Base-by-base conservation (phyloP, 2,329 filamentous ascomycete genomes). In the Colletotrichum sp. region DNA sequence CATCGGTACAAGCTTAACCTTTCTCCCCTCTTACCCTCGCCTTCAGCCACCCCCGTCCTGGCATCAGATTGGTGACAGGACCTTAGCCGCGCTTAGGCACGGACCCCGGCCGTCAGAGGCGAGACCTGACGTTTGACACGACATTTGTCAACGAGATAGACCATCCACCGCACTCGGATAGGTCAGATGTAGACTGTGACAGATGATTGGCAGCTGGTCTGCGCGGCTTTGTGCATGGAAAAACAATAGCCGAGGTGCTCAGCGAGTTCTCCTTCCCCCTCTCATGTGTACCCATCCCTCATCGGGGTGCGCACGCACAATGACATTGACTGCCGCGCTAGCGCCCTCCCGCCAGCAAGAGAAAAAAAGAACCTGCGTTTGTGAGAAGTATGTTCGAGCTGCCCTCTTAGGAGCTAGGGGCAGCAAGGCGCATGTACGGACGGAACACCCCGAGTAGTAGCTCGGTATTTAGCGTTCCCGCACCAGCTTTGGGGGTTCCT, bases 141-240 rank as follows among this genome's bases (percentile, higher is more conserved):
- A 72, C 63, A 68, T 76, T 76, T 76, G 55, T 64, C 69, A 76
- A 63, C 68, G 28, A 49, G 28, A 34, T 30, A 4, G n/a, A 16
- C 28, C 39, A 55, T 49, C 44, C 67, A 32, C 26, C 62, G 36
- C 62, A 52, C 36, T 71, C 62, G 24, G 44, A 75, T 66, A 32
- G 44, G 15, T 10, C 6, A 52, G 24, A 26, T 5, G 32, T 59
- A 57, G 24, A 44, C 13, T 24, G 16, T 15, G 9, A 16, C 16
- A 59, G 59, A 57, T 32, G 39, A 65, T 64, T 70, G 59, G 28
- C 28, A 36, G 64, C 44, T 59, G 24, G 55, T 26, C n/a, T 73
- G 57, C 71, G 57, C 26, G n/a, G n/a, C 13, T 36, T 6, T 52
- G 6, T 26, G n/a, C 9, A 12, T 13, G 13, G 36, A 4, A 18